A percentile compares a stretch with the other conserved stretches of the same genome.
Conservation (phyloP, 768 basidiomycete species). For the Coprinopsis sp. region DNA sequence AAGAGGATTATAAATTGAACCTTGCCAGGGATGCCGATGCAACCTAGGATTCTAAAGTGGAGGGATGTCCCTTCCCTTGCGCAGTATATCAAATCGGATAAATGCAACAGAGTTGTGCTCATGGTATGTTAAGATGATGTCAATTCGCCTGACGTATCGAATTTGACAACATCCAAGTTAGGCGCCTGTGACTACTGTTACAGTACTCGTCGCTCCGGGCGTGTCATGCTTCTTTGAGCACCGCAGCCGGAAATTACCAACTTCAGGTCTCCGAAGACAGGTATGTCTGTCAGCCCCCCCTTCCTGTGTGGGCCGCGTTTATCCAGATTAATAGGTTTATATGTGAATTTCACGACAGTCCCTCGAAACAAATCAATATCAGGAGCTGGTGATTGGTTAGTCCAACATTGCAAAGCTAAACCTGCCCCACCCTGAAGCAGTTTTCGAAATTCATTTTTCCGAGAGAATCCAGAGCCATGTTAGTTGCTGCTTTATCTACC, state of each 20-base stretch:
- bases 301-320: background rate
- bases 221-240: constrained; percentile 75
- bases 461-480: constrained; percentile 77
- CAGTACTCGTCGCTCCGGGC: no score
- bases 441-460: constrained; percentile 92
- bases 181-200: constrained; percentile 58
- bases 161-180: constrained; percentile 37
- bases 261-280: constrained; percentile 83
- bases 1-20: background rate
- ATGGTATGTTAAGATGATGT: constrained; percentile 61
- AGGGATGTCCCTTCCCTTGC: constrained; percentile 39
- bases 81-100: constrained; percentile 62
- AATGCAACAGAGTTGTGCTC: constrained; percentile 64
- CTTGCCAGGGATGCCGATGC: background rate
- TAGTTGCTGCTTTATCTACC: constrained; percentile 22
- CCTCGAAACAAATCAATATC: background rate
- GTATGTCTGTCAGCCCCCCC: constrained; percentile 40
- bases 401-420: constrained; percentile 72
- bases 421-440: constrained; percentile 90
- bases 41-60: constrained; percentile 23
- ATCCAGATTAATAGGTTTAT: constrained; percentile 38
- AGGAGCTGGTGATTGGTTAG: constrained; percentile 30
- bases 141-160: constrained; percentile 1
- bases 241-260: constrained; percentile 83
- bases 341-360: constrained; percentile 32